A percentile compares a stretch with the other conserved stretches of the same genome.
phyloP scores from a whole-genome alignment of 2,329 filamentous ascomycete genomes.

The Reticulascus tulasneorum region DNA sequence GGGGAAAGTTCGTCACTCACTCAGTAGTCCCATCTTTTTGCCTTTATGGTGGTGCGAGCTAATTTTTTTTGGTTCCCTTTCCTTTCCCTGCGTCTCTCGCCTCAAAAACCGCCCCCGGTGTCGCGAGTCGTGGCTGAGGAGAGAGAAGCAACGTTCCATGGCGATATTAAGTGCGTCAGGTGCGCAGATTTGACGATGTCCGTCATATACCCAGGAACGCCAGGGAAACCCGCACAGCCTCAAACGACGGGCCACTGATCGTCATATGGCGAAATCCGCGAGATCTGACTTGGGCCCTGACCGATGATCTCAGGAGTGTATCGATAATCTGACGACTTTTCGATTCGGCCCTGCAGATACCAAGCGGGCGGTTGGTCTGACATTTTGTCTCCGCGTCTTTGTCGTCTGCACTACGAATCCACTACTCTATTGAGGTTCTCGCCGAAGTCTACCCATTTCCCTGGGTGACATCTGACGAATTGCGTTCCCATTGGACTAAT shows the following conservation, averaged over 20 bases:
- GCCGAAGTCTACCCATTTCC: no score
- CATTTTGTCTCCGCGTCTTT: conserved; percentile 6
- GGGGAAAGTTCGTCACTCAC: conserved; percentile 3
- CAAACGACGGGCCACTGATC: conserved; percentile 1
- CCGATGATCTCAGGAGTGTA: background rate
- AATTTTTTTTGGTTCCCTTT: background rate
- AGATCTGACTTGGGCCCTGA: conserved; percentile 1
- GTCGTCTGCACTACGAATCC: conserved; percentile 2
- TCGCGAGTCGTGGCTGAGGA: conserved; percentile 3
- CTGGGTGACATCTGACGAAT: background rate
- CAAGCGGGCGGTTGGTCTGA: conserved; percentile 12
- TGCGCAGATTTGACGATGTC: background rate
- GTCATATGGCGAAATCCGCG: conserved; percentile 2
- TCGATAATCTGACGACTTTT: background rate
- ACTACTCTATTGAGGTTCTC: conserved; percentile 1
- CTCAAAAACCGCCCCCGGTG: conserved; percentile 3
- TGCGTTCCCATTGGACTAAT: conserved; percentile 4
- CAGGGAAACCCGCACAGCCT: conserved; percentile 1
- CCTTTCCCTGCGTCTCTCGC: background rate
- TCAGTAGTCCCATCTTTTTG: conserved; percentile 4
- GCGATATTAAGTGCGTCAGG: background rate
- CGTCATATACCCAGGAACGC: background rate
- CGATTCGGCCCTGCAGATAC: conserved; percentile 8
- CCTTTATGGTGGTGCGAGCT: conserved; percentile 1
- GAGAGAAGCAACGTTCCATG: conserved; percentile 13